Conservation (phyloP, 345 rosid genomes). For the Lepidium aucheri region DNA sequence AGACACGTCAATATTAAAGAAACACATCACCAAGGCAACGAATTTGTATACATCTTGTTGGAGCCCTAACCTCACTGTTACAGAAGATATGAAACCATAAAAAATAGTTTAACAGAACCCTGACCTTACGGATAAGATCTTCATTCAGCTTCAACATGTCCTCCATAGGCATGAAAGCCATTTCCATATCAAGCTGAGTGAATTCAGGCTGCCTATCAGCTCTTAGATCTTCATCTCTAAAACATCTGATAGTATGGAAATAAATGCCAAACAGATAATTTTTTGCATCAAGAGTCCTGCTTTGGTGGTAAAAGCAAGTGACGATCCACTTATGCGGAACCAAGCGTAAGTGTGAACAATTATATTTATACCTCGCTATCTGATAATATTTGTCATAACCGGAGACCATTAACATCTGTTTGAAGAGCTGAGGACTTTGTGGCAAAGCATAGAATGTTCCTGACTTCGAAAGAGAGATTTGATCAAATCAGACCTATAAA, state of each 20-base stretch:
- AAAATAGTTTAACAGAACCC: constrained; percentile 1
- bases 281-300: not conserved
- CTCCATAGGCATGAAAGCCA: constrained; percentile 85
- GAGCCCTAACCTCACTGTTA: not conserved
- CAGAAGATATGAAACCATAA: not conserved
- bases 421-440: constrained; percentile 93
- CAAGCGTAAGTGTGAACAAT: constrained; percentile 3
- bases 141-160: constrained; percentile 90
- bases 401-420: constrained; percentile 98
- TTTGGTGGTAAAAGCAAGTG: constrained; percentile 1
- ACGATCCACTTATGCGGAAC: not conserved
- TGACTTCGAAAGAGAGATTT: constrained; percentile 68
- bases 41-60: not conserved
- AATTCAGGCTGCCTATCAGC: constrained; percentile 99
- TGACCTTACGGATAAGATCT: constrained; percentile 82
- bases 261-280: constrained; percentile 7
- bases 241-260: constrained; percentile 50
- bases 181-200: constrained; percentile 96
- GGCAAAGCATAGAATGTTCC: constrained; percentile 98
- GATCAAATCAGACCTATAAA: constrained; percentile 31
- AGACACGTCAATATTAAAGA: not conserved
- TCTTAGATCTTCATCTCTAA: constrained; percentile 97
- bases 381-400: constrained; percentile 95
- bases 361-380: constrained; percentile 66
- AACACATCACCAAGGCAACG: not conserved